These are phyloP conservation scores for Coemansia sp. DNA, from an alignment of 192 early-diverging fungal genomes.

Conservation along the genomic window DNA sequence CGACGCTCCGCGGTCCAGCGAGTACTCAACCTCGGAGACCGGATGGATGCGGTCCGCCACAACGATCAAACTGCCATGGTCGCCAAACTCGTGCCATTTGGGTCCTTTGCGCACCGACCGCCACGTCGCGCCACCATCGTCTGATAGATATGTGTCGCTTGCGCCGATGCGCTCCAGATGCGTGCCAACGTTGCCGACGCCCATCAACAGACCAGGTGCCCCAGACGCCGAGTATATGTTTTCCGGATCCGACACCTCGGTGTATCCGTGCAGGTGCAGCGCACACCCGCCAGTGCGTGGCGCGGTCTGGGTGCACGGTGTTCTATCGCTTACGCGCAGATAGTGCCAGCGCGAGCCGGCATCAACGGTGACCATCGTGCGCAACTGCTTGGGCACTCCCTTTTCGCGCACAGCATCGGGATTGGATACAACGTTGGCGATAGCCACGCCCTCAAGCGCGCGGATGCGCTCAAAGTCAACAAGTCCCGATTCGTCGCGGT, in stretches of 20 bases:
- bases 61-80: slow-evolving; percentile 86
- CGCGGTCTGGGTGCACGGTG: slow-evolving; percentile 58
- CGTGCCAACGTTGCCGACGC: slow-evolving; percentile 88
- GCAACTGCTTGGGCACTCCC: slow-evolving; percentile 61
- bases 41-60: slow-evolving; percentile 77
- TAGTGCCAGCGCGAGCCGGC: slow-evolving; percentile 76
- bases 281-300: slow-evolving; percentile 55
- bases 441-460: slow-evolving; percentile 79
- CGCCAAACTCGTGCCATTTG: slow-evolving; percentile 91
- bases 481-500: slow-evolving; percentile 69
- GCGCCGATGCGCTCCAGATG: slow-evolving; percentile 64
- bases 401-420: slow-evolving; percentile 56
- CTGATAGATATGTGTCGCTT: slow-evolving; percentile 82
- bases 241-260: slow-evolving; percentile 72
- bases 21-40: slow-evolving; percentile 64
- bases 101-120: slow-evolving; percentile 76
- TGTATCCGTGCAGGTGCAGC: slow-evolving; percentile 86
- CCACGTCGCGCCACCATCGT: slow-evolving; percentile 89
- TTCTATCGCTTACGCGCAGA: slow-evolving; percentile 27
- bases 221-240: slow-evolving; percentile 79
- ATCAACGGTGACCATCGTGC: slow-evolving; percentile 73
- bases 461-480: slow-evolving; percentile 92
- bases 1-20: slow-evolving; percentile 75
- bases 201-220: slow-evolving; percentile 87
- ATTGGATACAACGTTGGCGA: slow-evolving; percentile 82